Percentiles rank a stretch among this genome's conserved stretches.
These are phyloP conservation scores for Isatis lusitanica DNA, from an alignment of 441 rosid species.

Conservation along the genomic window DNA sequence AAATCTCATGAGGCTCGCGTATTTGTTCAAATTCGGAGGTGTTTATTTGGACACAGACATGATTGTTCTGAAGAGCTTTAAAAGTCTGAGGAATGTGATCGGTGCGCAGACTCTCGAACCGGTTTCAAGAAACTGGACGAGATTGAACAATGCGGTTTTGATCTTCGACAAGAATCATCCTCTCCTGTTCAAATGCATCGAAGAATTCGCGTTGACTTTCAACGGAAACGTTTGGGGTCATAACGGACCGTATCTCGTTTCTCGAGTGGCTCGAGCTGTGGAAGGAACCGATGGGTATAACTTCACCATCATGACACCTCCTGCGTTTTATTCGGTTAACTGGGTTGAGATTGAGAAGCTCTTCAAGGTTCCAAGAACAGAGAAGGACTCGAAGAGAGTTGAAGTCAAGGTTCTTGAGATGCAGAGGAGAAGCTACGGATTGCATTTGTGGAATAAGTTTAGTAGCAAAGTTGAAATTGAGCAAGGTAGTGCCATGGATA, in stretches of 20 bases:
- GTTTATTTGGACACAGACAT: constrained; percentile 60
- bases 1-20: constrained; percentile 53
- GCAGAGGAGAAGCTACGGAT: constrained; percentile 41
- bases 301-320: constrained; percentile 51
- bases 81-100: constrained; percentile 46
- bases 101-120: constrained; percentile 58
- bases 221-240: constrained; percentile 71
- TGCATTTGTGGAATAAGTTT: constrained; percentile 68
- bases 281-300: constrained; percentile 39
- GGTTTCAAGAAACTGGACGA: constrained; percentile 54
- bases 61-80: constrained; percentile 47
- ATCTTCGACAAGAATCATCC: constrained; percentile 59
- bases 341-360: constrained; percentile 55
- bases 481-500: constrained; percentile 58
- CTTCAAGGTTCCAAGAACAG: constrained; percentile 43
- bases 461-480: constrained; percentile 45
- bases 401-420: constrained; percentile 47
- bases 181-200: constrained; percentile 44
- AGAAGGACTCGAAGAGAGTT: constrained; percentile 43
- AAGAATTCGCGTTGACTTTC: constrained; percentile 58
- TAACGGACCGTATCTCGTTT: constrained; percentile 68
- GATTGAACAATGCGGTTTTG: constrained; percentile 62
- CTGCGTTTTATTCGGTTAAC: constrained; percentile 58
- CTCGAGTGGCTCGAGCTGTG: constrained; percentile 52
- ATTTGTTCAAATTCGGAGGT: constrained; percentile 58